Base-by-base conservation (phyloP, 352 stramenopile species). In the Phytophthora podocarpi region DNA sequence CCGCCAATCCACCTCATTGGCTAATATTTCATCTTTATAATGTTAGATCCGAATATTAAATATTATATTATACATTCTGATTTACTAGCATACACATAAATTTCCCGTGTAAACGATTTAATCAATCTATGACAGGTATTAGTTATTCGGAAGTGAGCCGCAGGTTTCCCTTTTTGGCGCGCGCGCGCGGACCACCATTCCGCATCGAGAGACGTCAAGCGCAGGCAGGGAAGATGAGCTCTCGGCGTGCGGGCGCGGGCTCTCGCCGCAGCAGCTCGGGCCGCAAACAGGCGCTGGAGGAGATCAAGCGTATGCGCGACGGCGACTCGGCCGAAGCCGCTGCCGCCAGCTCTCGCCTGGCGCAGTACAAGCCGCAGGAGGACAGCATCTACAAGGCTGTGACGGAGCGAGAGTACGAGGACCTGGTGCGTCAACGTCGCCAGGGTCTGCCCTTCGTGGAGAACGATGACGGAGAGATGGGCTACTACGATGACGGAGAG, bases 401-500 rank as follows among this genome's bases (percentile, higher is more conserved):
- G 53, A 92, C 81, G 2, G 87, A 96, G 41, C 66, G 84, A 27
- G 86, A 96, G 54, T 96, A 96, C 67, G 83, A 92, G 32, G 74
- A 94, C 50, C 70, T 95, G 18, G 87, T 96, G 37, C 82, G 76
- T 24, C 80, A 95, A 67, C 82, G 87, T 1, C 86, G 87, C 26
- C 70, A 88, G 28, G 82, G 81, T 0, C 55, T 93, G 39, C 85
- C 86, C 2, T 96, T 96, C 48, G 87, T 96, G 4, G 85, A 90
- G 51, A 92, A 96, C 59, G 87, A 96, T 24, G 86, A 90, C 47
- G 73, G 78, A 11, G 84, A 88, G 57, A 91, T 95, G 72, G 87
- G 87, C 12, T 96, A 96, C 63, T 95, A 88, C 48, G 87, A 96
- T 52, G 87, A 96, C 47, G 87, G 87, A 42, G 87, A 96, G 48